phyloP scores from a whole-genome alignment of 306 rosid genomes.

The Lablab purpureus region DNA sequence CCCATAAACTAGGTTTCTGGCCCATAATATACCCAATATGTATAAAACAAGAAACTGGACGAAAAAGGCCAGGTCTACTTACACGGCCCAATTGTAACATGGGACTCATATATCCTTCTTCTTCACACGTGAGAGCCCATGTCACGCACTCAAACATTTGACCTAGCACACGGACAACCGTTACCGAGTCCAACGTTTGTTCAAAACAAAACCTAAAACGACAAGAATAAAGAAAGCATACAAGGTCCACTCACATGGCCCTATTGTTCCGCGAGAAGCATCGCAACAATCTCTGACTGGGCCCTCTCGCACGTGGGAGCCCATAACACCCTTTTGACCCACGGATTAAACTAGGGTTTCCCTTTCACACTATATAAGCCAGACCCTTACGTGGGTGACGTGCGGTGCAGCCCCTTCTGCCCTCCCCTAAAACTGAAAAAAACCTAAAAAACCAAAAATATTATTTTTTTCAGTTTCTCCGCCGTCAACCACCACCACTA shows the following conservation, averaged over 20 bases:
- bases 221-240: neutral
- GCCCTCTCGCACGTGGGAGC: constrained; percentile 39
- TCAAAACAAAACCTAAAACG: neutral
- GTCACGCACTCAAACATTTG: neutral
- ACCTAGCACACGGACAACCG: neutral
- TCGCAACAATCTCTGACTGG: constrained; percentile 10
- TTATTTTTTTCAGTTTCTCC: constrained; percentile 21
- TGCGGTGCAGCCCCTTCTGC: constrained; percentile 82
- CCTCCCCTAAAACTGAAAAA: constrained; percentile 54
- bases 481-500: constrained; percentile 26
- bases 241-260: constrained; percentile 16
- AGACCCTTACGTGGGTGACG: constrained; percentile 31
- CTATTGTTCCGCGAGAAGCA: neutral
- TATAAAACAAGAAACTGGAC: no score
- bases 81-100: no score
- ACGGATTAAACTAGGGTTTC: constrained; percentile 57
- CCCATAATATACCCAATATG: no score
- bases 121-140: constrained; percentile 14
- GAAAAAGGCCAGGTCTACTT: no score
- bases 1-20: no score
- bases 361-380: constrained; percentile 45
- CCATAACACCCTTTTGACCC: neutral
- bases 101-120: no score
- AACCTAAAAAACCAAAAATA: constrained; percentile 42
- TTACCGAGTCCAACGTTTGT: neutral